These are phyloP conservation scores for Spathaspora arborariae DNA, from an alignment of 805 yeast genomes.

Conservation along the genomic window DNA sequence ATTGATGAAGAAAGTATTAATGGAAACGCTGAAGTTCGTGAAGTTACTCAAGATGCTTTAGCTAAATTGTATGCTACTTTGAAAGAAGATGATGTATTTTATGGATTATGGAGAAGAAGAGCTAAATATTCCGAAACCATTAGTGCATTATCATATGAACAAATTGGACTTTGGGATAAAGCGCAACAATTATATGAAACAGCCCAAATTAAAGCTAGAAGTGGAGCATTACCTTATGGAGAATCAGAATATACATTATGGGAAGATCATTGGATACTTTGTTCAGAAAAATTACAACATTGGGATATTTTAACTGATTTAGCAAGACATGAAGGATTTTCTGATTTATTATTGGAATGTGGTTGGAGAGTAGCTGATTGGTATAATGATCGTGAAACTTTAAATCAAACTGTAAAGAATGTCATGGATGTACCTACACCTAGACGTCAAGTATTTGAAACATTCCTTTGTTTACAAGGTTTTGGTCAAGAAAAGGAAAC, in stretches of 20 bases:
- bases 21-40: slow-evolving; percentile 72
- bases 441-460: slow-evolving; percentile 90
- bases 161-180: slow-evolving; percentile 90
- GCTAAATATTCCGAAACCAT: slow-evolving; percentile 93
- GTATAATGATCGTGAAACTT: slow-evolving; percentile 90
- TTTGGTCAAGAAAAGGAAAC: slow-evolving; percentile 88
- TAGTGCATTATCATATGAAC: slow-evolving; percentile 90
- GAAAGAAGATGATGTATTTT: slow-evolving; percentile 95
- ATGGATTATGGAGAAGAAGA: slow-evolving; percentile 95
- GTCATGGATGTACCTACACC: slow-evolving; percentile 99
- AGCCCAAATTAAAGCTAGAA: slow-evolving; percentile 94
- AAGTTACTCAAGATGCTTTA: slow-evolving; percentile 84
- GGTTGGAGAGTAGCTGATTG: slow-evolving; percentile 99
- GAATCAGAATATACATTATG: slow-evolving; percentile 93
- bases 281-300: slow-evolving; percentile 95
- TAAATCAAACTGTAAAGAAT: slow-evolving; percentile 90
- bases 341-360: slow-evolving; percentile 92
- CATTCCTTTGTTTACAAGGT: slow-evolving; percentile 89
- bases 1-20: slow-evolving; percentile 53
- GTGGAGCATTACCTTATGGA: slow-evolving; percentile 92
- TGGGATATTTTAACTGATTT: slow-evolving; percentile 97
- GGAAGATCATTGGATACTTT: slow-evolving; percentile 98
- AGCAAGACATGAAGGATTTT: slow-evolving; percentile 97
- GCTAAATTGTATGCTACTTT: slow-evolving; percentile 83
- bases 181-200: slow-evolving; percentile 92